Percentiles rank a stretch among this genome's conserved stretches.
phyloP scores from a whole-genome alignment of 2,329 filamentous ascomycete genomes.

The Myotisia sp. region DNA sequence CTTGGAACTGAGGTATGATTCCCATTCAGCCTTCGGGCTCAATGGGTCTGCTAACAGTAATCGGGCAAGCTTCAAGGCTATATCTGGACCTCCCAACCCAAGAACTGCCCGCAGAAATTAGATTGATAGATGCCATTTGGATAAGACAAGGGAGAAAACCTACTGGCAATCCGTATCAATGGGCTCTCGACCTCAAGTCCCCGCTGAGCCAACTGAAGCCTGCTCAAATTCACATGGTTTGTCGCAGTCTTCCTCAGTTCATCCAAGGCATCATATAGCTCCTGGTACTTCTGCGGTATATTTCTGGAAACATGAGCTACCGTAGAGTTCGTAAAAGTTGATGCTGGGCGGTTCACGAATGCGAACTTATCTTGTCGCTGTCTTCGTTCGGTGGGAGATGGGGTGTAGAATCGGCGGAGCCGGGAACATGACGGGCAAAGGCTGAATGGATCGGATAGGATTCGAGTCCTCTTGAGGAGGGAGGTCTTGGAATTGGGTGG shows the following conservation, averaged over 20 bases:
- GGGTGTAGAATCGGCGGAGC: conserved; percentile 17
- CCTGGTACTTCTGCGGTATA: conserved; percentile 38
- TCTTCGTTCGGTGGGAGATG: conserved; percentile 5
- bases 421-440: conserved; percentile 30
- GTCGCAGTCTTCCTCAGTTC: conserved; percentile 39
- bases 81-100: conserved; percentile 35
- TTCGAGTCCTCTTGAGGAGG: conserved; percentile 23
- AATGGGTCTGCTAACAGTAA: conserved; percentile 59
- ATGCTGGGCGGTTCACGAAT: conserved; percentile 10
- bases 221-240: conserved; percentile 44
- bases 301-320: conserved; percentile 40
- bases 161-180: conserved; percentile 43
- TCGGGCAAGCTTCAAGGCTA: conserved; percentile 48
- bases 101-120: conserved; percentile 27
- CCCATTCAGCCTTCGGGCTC: conserved; percentile 49
- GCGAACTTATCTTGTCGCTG: too few species aligned
- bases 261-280: conserved; percentile 40
- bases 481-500: conserved; percentile 26
- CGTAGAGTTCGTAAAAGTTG: conserved; percentile 36
- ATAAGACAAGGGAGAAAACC: conserved; percentile 10
- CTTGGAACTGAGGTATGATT: conserved; percentile 41
- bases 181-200: conserved; percentile 42
- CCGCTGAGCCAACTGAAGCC: conserved; percentile 44
- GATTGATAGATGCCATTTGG: conserved; percentile 1
- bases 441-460: conserved; percentile 17